Conservation (phyloP, 495 filamentous ascomycete genomes). For the Cladorrhinum samala region DNA sequence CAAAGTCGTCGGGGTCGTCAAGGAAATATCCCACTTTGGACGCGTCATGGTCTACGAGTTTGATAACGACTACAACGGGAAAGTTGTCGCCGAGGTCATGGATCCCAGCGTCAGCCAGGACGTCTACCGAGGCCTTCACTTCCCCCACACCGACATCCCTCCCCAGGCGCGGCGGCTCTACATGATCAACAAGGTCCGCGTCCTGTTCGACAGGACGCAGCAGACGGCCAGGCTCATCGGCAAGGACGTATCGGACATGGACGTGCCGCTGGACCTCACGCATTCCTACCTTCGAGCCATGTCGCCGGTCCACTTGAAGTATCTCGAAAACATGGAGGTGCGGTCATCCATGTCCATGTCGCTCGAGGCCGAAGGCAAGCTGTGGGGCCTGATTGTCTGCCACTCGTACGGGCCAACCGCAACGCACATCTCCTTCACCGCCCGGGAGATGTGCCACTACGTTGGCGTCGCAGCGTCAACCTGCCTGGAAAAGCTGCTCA, state of each 20-base stretch:
- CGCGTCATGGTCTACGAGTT: conserved; percentile 24
- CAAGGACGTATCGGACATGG: conserved; percentile 60
- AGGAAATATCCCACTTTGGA: conserved; percentile 17
- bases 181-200: conserved; percentile 64
- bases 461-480: conserved; percentile 70
- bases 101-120: conserved; percentile 18
- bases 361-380: conserved; percentile 64
- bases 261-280: conserved; percentile 68
- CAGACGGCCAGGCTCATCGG: conserved; percentile 70
- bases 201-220: conserved; percentile 61
- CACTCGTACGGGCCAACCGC: conserved; percentile 65
- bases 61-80: conserved; percentile 21
- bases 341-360: conserved; percentile 83
- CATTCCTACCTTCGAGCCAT: conserved; percentile 74
- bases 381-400: conserved; percentile 79
- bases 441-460: conserved; percentile 75
- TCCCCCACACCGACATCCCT: conserved; percentile 21
- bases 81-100: conserved; percentile 22
- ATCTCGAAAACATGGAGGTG: conserved; percentile 72
- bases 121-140: conserved; percentile 20
- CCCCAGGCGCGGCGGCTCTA: conserved; percentile 46
- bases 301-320: conserved; percentile 75
- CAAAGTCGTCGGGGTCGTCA: conserved; percentile 16
- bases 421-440: conserved; percentile 74
- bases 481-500: conserved; percentile 75